These are phyloP conservation scores for Lactarius quietus DNA, from an alignment of 768 basidiomycete genomes.

Conservation along the genomic window DNA sequence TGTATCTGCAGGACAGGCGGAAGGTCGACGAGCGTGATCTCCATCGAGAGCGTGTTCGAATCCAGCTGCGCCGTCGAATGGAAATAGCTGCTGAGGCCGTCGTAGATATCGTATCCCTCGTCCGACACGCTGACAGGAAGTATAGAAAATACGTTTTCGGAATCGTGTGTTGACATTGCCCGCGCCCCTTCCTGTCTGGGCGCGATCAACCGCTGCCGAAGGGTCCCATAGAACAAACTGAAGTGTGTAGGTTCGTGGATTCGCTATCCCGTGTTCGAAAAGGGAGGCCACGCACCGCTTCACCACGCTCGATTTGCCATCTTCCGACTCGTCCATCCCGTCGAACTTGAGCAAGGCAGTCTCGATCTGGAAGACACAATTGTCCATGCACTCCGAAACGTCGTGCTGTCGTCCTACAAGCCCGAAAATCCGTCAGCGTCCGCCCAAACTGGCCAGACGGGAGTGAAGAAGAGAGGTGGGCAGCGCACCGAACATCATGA, in stretches of 20 bases:
- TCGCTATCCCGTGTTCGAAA: neutral
- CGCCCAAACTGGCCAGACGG: neutral
- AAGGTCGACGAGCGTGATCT: conserved; percentile 77
- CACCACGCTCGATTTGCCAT: conserved; percentile 71
- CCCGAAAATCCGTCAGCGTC: neutral
- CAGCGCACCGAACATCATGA: conserved; percentile 85
- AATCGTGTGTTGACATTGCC: conserved; percentile 65
- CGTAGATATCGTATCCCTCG: conserved; percentile 88
- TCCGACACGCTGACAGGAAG: conserved; percentile 91
- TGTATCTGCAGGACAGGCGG: conserved; percentile 94
- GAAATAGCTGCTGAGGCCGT: conserved; percentile 89
- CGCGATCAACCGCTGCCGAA: conserved; percentile 54
- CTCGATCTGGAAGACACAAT: conserved; percentile 98
- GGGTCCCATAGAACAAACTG: conserved; percentile 87
- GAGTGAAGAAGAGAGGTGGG: too few species aligned
- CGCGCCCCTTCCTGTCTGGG: conserved; percentile 41
- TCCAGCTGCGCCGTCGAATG: conserved; percentile 86
- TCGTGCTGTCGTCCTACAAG: conserved; percentile 88
- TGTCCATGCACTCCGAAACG: conserved; percentile 98
- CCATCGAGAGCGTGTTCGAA: conserved; percentile 83
- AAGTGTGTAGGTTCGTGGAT: too few species aligned
- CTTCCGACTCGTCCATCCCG: conserved; percentile 42
- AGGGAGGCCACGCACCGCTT: conserved; percentile 59
- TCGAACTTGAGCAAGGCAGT: conserved; percentile 80
- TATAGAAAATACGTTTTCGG: conserved; percentile 91